Evolutionary conservation across 805 yeast species (phyloP), one percentile per base, ranked within the genome.

Genomic region (Nakazawaea holstii): DNA sequence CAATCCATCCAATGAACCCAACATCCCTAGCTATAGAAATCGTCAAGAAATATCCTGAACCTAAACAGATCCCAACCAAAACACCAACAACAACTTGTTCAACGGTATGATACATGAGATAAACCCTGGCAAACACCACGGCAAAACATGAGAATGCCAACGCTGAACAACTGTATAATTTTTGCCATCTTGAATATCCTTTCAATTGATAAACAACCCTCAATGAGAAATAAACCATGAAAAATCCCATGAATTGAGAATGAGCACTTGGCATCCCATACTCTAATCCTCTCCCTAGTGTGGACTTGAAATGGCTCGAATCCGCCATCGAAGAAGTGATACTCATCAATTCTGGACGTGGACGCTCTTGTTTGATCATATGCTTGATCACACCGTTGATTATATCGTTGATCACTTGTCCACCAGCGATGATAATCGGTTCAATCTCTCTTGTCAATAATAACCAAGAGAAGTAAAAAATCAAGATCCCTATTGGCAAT

Each of bases 231-330:
- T 82, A 86, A 7, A 75, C 68, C n/a, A 79, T 74, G 53, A 85
- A 81, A 60, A 81, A 94, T 2, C 96, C 95, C 90, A 92, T 86
- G 64, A 91, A 94, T 66, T 92, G 99, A 0, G 96, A 81, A 65
- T 92, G 99, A 1, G 99, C 97, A 45, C 91, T 82, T 0, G 99
- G 99, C 97, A 92, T 92, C 0, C 99, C 99, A 61, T 84, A 90
- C 29, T 48, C 50, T n/a, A 48, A 39, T 0, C 85, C 82, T 52
- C 85, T 73, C 49, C 79, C 43, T 4, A 41, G 14, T 6, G 46
- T 32, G 31, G 43, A 17, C n/a, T 60, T 60, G 26, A 68, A 73
- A 26, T 55, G n/a, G n/a, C n/a, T 79, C 62, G 42, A 54, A 49
- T 38, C 49, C 29, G 40, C 13, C 9, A 24, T 7, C n/a, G 32